Conservation (phyloP, 129 eudicot genomes). For the Dittrichia graveolens region DNA sequence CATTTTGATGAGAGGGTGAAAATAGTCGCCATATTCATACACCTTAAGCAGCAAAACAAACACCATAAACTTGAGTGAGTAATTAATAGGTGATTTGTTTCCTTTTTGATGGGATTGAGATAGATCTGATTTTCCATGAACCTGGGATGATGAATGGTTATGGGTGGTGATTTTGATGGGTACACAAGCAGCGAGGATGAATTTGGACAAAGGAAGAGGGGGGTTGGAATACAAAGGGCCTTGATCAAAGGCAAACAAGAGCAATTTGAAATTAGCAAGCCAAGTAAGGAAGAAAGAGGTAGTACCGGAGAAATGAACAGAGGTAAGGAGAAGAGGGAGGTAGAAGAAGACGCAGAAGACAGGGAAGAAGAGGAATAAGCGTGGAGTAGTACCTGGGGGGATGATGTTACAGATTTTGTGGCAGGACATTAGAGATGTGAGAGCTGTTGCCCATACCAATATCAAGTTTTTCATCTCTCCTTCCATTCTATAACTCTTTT, state of each 20-base stretch:
- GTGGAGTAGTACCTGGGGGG: conserved; percentile 13
- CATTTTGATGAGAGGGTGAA: conserved; percentile 34
- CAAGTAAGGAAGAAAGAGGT: conserved; percentile 54
- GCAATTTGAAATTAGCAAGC: conserved; percentile 58
- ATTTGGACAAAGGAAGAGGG: conserved; percentile 28
- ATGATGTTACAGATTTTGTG: conserved; percentile 24
- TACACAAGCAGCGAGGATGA: conserved; percentile 31
- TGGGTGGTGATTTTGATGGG: conserved; percentile 45
- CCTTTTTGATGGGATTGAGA: not conserved
- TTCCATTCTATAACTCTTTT: too few relatives aligned
- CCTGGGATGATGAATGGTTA: not conserved
- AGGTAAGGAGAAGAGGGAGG: conserved; percentile 32
- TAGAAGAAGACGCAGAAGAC: conserved; percentile 31
- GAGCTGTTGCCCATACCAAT: conserved; percentile 25
- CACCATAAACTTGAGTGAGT: conserved; percentile 21
- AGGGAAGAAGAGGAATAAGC: conserved; percentile 28
- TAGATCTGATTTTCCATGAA: too few relatives aligned
- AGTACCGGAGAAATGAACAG: conserved; percentile 42
- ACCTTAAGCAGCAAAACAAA: conserved; percentile 25
- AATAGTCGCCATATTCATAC: conserved; percentile 28
- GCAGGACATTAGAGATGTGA: conserved; percentile 8
- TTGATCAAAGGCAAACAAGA: conserved; percentile 39
- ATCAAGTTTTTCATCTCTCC: conserved; percentile 20
- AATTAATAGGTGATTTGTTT: not conserved
- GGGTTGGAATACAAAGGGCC: conserved; percentile 53